These are phyloP conservation scores for Zopfia rhizophila DNA, from an alignment of 2,329 filamentous ascomycete species.

Conservation along the genomic window DNA sequence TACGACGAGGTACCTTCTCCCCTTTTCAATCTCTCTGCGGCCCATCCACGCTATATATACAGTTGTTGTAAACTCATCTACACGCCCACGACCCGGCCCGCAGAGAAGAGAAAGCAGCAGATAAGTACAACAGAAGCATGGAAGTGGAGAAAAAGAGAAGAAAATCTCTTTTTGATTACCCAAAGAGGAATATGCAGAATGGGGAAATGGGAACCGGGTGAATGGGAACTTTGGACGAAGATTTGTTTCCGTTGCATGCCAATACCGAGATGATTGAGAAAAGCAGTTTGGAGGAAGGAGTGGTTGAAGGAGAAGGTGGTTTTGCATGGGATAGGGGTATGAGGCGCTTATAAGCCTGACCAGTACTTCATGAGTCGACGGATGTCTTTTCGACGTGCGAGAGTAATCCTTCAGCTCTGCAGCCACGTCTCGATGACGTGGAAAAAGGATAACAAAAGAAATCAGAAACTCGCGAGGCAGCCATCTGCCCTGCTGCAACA, in stretches of 20 bases:
- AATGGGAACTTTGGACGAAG: background rate
- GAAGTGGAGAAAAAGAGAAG: constrained; percentile 21
- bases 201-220: constrained; percentile 12
- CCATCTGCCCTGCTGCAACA: constrained; percentile 35
- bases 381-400: constrained; percentile 39
- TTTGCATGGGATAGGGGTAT: constrained; percentile 31
- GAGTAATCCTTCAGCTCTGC: constrained; percentile 44
- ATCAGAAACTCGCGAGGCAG: constrained; percentile 43
- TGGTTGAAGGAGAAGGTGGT: constrained; percentile 20
- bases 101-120: constrained; percentile 40
- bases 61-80: constrained; percentile 25
- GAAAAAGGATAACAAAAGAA: constrained; percentile 49
- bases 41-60: constrained; percentile 27
- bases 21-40: constrained; percentile 32
- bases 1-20: constrained; percentile 36
- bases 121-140: constrained; percentile 34
- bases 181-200: constrained; percentile 20
- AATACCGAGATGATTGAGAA: constrained; percentile 25
- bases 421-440: too few relatives aligned
- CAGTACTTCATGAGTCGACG: constrained; percentile 45
- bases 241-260: constrained; percentile 31
- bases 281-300: constrained; percentile 21
- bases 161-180: constrained; percentile 15
- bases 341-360: constrained; percentile 44
- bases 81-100: constrained; percentile 31